phyloP scores from a whole-genome alignment of 805 yeast genomes.

The Kuraishia cidri region DNA sequence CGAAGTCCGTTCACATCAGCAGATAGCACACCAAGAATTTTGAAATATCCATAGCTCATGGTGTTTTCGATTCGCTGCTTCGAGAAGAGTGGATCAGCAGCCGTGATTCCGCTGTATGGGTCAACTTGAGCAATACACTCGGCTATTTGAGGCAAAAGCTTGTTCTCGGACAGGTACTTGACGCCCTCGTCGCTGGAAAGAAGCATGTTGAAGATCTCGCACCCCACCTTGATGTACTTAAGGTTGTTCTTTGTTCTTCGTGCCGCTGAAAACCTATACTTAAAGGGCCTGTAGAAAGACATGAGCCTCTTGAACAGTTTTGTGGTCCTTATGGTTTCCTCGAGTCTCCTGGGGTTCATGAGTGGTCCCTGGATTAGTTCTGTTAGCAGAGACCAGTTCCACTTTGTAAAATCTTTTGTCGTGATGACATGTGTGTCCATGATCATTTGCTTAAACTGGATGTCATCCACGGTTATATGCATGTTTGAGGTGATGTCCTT shows the following conservation, averaged over 20 bases:
- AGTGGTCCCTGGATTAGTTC: constrained; percentile 81
- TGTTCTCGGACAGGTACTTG: constrained; percentile 57
- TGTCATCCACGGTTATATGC: constrained; percentile 40
- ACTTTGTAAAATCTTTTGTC: constrained; percentile 69
- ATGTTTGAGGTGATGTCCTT: constrained; percentile 13
- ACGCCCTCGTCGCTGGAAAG: constrained; percentile 59
- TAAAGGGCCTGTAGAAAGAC: constrained; percentile 88
- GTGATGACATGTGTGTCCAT: constrained; percentile 62
- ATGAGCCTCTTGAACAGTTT: constrained; percentile 78
- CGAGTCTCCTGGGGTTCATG: constrained; percentile 60
- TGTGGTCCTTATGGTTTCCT: constrained; percentile 69
- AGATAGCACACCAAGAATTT: constrained; percentile 68
- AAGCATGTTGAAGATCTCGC: constrained; percentile 61
- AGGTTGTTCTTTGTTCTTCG: constrained; percentile 40
- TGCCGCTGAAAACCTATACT: constrained; percentile 62
- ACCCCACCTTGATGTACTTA: constrained; percentile 63
- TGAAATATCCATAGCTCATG: constrained; percentile 67
- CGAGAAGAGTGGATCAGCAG: constrained; percentile 70
- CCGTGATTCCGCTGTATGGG: constrained; percentile 65
- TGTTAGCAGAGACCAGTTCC: constrained; percentile 80
- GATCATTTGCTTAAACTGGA: constrained; percentile 56
- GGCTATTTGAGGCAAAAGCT: constrained; percentile 79
- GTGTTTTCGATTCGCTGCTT: constrained; percentile 51
- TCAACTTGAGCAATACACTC: constrained; percentile 84
- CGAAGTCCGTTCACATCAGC: constrained; percentile 51